Base-by-base conservation (phyloP, 768 basidiomycete genomes). In the Tulasnella calospora region DNA sequence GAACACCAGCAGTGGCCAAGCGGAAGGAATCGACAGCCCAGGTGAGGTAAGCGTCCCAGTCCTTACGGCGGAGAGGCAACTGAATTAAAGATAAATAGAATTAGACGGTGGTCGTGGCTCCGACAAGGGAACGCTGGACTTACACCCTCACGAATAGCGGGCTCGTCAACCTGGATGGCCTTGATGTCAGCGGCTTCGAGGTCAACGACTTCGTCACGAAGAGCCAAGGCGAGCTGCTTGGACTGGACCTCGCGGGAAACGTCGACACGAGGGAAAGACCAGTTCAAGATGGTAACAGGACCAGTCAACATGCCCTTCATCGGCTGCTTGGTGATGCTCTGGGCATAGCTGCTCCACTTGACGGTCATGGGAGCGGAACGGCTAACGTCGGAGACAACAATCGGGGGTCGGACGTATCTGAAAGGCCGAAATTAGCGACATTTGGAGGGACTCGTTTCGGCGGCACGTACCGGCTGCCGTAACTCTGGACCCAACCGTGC, bases 251-350 rank as follows among this genome's bases (percentile, higher is more conserved):
- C 97, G 84, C 94, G 94, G 76, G 93, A 90, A 81, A 99, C 93
- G 84, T 99, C 98, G 81, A 95, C 95, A 85, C 98, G 97, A 83
- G 98, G 98, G 96, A 99, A 99, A 44, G 98, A 99, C 98, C 98
- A 99, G 90, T 99, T 99, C 86, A 99, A 91, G 86, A 99, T 98
- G 80, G 95, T 96, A 85, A 98, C 96, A 27, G 96, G 96, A 80
- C 97, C 97, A 78, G 97, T 96, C 78, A 99, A 89, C 98, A 99
- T 98, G 82, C 97, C 97, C 92, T 99, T 99, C 95, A 99, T 96
- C 82, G 96, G 98, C 85, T 90, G 92, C 84, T 89, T 87, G 82
- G 96, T 94, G 83, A 98, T 83, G 84, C 93, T 95, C 88, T 99
- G 98, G 76, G 98, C 98, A 85, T 97, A 99, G 83, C 90, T 90